A percentile compares a stretch with the other conserved stretches of the same genome.
These are phyloP conservation scores for Pythium myriotylum DNA, from an alignment of 352 stramenopile species.

Conservation along the genomic window DNA sequence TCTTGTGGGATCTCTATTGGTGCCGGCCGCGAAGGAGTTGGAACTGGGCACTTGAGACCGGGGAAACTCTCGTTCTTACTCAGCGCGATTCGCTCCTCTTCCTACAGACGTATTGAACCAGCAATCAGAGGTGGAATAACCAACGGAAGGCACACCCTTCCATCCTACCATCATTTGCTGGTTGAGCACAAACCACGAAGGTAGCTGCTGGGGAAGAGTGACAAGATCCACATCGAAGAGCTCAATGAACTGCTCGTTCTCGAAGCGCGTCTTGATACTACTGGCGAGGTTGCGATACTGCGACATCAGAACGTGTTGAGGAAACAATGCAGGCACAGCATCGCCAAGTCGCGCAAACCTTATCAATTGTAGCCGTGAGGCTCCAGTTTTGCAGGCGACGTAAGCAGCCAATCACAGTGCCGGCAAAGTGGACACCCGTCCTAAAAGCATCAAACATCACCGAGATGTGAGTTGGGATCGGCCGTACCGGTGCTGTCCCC, in stretches of 20 bases:
- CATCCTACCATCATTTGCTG: constrained; percentile 73
- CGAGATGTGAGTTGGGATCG: no score
- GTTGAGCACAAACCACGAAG: constrained; percentile 81
- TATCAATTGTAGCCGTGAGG: constrained; percentile 86
- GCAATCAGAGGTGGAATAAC: not conserved
- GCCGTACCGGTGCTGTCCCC: no score
- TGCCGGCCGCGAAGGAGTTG: not conserved
- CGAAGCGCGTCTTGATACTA: constrained; percentile 85
- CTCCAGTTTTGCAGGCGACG: constrained; percentile 86
- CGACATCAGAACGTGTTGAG: not conserved
- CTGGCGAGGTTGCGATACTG: constrained; percentile 87
- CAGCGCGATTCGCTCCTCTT: constrained; percentile 78
- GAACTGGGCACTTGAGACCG: constrained; percentile 30
- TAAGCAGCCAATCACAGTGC: constrained; percentile 82
- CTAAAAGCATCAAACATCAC: no score
- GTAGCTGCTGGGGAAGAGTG: constrained; percentile 75
- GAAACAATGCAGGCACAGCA: not conserved
- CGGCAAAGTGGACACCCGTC: constrained; percentile 73
- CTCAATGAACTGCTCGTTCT: constrained; percentile 91
- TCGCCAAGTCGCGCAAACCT: constrained; percentile 33
- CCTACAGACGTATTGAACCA: constrained; percentile 30
- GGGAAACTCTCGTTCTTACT: constrained; percentile 69
- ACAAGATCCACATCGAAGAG: constrained; percentile 88
- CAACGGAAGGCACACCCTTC: not conserved
- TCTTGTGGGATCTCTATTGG: not conserved